Evolutionary conservation across 2,329 filamentous ascomycete species (phyloP).

Genomic region (Talaromyces sp.): DNA sequence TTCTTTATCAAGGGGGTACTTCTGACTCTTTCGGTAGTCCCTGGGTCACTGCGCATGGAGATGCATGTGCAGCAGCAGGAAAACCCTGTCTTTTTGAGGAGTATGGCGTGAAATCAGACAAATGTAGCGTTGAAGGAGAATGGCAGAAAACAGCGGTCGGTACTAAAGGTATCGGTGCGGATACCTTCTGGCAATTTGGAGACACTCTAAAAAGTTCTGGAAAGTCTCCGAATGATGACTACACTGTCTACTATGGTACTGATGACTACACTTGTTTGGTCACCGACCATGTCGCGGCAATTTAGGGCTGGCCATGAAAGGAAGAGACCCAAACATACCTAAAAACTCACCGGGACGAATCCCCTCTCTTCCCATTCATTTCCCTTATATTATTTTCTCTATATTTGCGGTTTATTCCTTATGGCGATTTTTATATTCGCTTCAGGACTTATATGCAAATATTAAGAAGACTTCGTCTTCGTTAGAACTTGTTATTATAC

Average conservation of each 20-base stretch:
- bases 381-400: too few relatives aligned
- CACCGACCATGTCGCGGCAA: conserved; percentile 22
- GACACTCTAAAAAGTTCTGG: conserved; percentile 24
- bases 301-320: not conserved
- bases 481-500: too few relatives aligned
- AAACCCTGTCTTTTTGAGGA: conserved; percentile 42
- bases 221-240: conserved; percentile 24
- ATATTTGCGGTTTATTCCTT: too few relatives aligned
- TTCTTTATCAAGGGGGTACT: conserved; percentile 25
- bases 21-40: conserved; percentile 40
- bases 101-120: conserved; percentile 28
- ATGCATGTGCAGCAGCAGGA: conserved; percentile 30
- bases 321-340: too few relatives aligned
- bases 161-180: conserved; percentile 28
- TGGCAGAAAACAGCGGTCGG: conserved; percentile 34
- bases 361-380: too few relatives aligned
- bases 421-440: too few relatives aligned
- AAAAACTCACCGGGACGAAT: too few relatives aligned
- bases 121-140: conserved; percentile 23
- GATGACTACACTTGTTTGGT: conserved; percentile 28
- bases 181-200: conserved; percentile 38
- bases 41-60: conserved; percentile 46
- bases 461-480: too few relatives aligned
- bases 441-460: too few relatives aligned
- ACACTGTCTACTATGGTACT: conserved; percentile 30